Conservation (phyloP, 768 basidiomycete species). For the Suillus spraguei region DNA sequence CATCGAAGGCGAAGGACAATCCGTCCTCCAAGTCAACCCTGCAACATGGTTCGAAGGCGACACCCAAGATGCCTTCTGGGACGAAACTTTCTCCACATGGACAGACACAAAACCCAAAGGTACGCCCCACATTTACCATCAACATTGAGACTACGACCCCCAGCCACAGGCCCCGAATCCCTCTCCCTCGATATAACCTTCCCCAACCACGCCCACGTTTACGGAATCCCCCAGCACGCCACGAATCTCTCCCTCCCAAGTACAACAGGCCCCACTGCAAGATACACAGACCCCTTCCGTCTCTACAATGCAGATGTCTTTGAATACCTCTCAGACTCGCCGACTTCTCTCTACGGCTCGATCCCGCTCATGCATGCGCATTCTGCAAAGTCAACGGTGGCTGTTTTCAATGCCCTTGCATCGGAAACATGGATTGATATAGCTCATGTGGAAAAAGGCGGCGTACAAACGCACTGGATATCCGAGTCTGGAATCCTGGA, state of each 20-base stretch:
- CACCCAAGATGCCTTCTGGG: slow-evolving; percentile 82
- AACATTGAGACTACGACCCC: not conserved
- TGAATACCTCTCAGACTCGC: slow-evolving; percentile 84
- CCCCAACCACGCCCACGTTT: slow-evolving; percentile 88
- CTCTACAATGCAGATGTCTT: slow-evolving; percentile 96
- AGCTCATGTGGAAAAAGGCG: slow-evolving; percentile 50
- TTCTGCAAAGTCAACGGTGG: slow-evolving; percentile 83
- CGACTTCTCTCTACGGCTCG: slow-evolving; percentile 86
- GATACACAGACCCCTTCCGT: slow-evolving; percentile 90
- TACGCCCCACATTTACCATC: slow-evolving; percentile 30
- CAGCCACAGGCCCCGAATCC: slow-evolving; percentile 84
- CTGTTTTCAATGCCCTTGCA: slow-evolving; percentile 81
- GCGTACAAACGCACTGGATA: slow-evolving; percentile 91
- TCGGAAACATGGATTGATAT: slow-evolving; percentile 98
- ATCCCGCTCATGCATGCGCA: slow-evolving; percentile 96
- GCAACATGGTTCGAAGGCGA: slow-evolving; percentile 90
- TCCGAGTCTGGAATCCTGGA: slow-evolving; percentile 97
- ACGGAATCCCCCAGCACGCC: slow-evolving; percentile 97
- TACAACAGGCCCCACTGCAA: slow-evolving; percentile 76
- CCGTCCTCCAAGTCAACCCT: slow-evolving; percentile 53
- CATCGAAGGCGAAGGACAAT: slow-evolving; percentile 44
- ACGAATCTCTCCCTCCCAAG: slow-evolving; percentile 86
- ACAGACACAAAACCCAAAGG: slow-evolving; percentile 97
- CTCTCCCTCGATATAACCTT: slow-evolving; percentile 92
- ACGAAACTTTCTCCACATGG: slow-evolving; percentile 86